Evolutionary conservation across 495 filamentous ascomycete genomes (phyloP).

Genomic region (Lasiosphaeris hirsuta): DNA sequence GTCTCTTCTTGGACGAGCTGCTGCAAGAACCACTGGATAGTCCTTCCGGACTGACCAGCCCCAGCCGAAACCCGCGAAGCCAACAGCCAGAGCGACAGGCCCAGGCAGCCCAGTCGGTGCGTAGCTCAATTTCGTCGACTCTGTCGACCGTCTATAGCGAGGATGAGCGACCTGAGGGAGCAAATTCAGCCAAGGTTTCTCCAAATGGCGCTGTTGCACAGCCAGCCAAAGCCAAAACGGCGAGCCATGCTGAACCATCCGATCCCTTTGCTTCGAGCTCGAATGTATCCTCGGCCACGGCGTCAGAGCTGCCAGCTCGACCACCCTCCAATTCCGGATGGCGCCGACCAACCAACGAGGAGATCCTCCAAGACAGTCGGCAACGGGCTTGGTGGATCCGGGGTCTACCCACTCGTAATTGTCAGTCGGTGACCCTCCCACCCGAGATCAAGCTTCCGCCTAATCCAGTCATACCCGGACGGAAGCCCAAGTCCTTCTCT

Average conservation of each 20-base stretch:
- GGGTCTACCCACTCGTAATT: slow-evolving; percentile 8
- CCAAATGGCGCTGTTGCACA: slow-evolving; percentile 11
- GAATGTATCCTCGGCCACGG: not conserved
- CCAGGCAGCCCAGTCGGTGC: slow-evolving; percentile 22
- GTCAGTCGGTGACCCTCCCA: slow-evolving; percentile 3
- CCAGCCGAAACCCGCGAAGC: slow-evolving; percentile 22
- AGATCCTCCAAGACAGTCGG: slow-evolving; percentile 16
- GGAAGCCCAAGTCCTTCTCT: not conserved
- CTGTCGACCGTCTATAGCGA: slow-evolving; percentile 45
- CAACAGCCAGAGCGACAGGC: slow-evolving; percentile 11
- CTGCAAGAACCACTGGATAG: slow-evolving; percentile 10
- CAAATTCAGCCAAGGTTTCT: slow-evolving; percentile 14
- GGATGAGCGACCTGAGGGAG: slow-evolving; percentile 34
- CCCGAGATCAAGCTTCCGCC: slow-evolving; percentile 13
- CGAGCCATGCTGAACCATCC: not conserved
- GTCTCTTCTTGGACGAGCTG: slow-evolving; percentile 21
- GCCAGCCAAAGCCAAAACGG: slow-evolving; percentile 12
- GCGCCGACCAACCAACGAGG: slow-evolving; percentile 6
- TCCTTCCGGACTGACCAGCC: slow-evolving; percentile 21
- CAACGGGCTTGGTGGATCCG: slow-evolving; percentile 12
- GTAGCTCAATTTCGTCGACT: slow-evolving; percentile 37
- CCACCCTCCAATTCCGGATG: slow-evolving; percentile 4
- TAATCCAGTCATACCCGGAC: slow-evolving; percentile 5
- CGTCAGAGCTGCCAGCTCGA: not conserved
- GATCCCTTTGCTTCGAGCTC: slow-evolving; percentile 4